phyloP scores from a whole-genome alignment of 805 yeast genomes.

The Starmerella potacharoeniae region DNA sequence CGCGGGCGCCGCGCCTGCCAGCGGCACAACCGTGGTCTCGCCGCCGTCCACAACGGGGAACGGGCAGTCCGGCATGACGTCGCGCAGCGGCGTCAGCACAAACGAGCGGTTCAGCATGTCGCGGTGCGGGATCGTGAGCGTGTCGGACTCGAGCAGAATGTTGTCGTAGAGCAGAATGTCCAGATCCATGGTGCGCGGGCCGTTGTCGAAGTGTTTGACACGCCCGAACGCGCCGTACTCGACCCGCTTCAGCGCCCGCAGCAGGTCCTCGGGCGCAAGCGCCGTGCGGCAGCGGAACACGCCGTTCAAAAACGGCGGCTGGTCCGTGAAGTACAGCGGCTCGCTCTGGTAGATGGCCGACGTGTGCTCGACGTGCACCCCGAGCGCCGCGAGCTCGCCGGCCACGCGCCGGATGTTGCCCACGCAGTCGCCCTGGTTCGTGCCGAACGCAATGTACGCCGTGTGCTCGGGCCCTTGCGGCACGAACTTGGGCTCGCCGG shows the following conservation, averaged over 20 bases:
- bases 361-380: constrained; percentile 43
- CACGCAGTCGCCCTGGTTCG: constrained; percentile 67
- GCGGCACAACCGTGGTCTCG: constrained; percentile 8
- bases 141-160: constrained; percentile 41
- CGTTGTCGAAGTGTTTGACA: constrained; percentile 71
- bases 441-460: constrained; percentile 70
- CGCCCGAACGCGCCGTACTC: constrained; percentile 65
- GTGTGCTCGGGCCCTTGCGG: neutral
- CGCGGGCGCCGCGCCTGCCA: neutral
- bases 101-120: constrained; percentile 82
- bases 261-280: constrained; percentile 52
- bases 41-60: constrained; percentile 3
- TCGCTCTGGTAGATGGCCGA: constrained; percentile 78
- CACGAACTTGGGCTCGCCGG: constrained; percentile 30
- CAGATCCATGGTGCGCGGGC: constrained; percentile 84
- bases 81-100: constrained; percentile 81
- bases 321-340: constrained; percentile 84
- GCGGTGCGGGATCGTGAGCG: constrained; percentile 72
- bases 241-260: constrained; percentile 53
- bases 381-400: constrained; percentile 33
- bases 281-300: constrained; percentile 55
- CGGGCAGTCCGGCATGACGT: constrained; percentile 43
- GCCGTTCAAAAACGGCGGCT: constrained; percentile 74
- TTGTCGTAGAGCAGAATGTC: constrained; percentile 70
- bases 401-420: constrained; percentile 50